Evolutionary conservation across 225 moss, liverwort and hornwort species (phyloP).

Genomic region (Asterella californica): DNA sequence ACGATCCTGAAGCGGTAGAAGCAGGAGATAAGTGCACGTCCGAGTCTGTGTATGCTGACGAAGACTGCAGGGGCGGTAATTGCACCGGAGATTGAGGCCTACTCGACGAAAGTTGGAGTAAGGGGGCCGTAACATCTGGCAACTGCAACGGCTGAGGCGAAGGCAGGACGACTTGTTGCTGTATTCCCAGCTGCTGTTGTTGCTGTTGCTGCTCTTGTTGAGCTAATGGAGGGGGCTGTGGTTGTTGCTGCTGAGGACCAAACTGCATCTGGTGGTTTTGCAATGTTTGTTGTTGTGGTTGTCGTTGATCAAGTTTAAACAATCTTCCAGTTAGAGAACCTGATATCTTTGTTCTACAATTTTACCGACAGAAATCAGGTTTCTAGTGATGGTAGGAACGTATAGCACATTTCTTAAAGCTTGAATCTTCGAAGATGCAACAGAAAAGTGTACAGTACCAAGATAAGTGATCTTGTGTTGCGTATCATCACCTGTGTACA

Average conservation of each 20-base stretch:
- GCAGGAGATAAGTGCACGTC: constrained; percentile 69
- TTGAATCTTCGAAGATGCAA: no score
- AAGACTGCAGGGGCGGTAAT: constrained; percentile 48
- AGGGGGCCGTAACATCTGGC: constrained; percentile 67
- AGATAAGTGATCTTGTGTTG: no score
- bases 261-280: constrained; percentile 50
- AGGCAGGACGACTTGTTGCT: constrained; percentile 33
- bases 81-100: constrained; percentile 77
- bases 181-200: constrained; percentile 15
- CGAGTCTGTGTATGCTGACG: constrained; percentile 62
- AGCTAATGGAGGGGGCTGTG: constrained; percentile 39
- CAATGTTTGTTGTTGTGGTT: constrained; percentile 40
- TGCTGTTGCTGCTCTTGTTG: constrained; percentile 51
- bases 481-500: no score
- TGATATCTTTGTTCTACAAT: no score
- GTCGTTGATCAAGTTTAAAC: constrained; percentile 60
- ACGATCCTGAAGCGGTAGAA: constrained; percentile 59
- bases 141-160: constrained; percentile 42
- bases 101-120: constrained; percentile 70
- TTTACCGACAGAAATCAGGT: no score
- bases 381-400: no score
- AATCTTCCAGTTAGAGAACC: no score
- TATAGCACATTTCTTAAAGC: no score
- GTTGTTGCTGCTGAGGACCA: constrained; percentile 41
- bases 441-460: no score